Percentiles rank a stretch among this genome's conserved stretches.
Evolutionary conservation across 768 basidiomycete species (phyloP).

Genomic region (Mycena sanguinolenta): DNA sequence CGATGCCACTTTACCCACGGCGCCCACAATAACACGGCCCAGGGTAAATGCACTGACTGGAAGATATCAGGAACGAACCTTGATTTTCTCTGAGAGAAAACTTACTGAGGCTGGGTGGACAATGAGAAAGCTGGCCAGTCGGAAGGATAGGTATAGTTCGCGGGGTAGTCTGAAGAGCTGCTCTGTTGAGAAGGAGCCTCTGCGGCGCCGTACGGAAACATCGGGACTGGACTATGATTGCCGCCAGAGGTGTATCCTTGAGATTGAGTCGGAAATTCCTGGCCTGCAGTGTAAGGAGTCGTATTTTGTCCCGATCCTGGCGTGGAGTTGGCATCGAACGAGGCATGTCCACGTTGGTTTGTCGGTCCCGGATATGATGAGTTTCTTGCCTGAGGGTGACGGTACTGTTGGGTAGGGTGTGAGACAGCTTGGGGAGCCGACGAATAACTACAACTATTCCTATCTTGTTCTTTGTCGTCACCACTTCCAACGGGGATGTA

Average conservation of each 20-base stretch:
- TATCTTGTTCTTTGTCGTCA: not conserved
- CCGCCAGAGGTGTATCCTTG: not conserved
- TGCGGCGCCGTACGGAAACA: not conserved
- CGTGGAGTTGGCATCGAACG: not conserved
- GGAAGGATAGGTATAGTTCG: not conserved
- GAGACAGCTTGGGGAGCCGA: not conserved
- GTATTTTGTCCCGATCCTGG: not conserved
- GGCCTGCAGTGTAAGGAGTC: not conserved
- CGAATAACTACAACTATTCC: not conserved
- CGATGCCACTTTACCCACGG: not conserved
- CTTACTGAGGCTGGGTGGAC: not conserved
- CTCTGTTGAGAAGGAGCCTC: not conserved
- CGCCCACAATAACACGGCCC: slow-evolving; percentile 7
- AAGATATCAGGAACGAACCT: not conserved
- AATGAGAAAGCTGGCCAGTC: not conserved
- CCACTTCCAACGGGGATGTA: slow-evolving; percentile 5
- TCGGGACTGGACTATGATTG: not conserved
- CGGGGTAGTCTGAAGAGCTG: not conserved
- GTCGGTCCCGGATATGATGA: not conserved
- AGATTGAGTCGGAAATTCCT: not conserved
- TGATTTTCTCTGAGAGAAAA: not conserved
- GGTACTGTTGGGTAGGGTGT: not conserved
- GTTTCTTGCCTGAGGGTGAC: not conserved
- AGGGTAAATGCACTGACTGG: slow-evolving; percentile 6
- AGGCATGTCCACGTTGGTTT: not conserved